Evolutionary conservation across 208 protist genomes (phyloP), one percentile per base, ranked within the genome.

Genomic region (Wallacemonas sp.): DNA sequence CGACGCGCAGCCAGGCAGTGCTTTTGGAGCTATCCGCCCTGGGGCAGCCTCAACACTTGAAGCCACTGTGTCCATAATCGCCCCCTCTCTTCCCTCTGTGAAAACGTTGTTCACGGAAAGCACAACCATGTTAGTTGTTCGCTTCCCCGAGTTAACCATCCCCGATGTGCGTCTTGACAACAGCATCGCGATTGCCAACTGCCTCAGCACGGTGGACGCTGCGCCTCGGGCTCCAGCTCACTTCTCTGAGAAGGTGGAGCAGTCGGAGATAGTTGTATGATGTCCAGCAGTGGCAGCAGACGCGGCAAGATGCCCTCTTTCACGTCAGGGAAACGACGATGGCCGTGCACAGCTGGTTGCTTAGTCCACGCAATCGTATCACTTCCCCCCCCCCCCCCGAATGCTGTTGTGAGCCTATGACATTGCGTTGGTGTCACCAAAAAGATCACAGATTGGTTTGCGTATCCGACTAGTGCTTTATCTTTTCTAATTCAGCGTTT

Each of bases 51-150:
- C 9, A 42, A 38, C 17, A 4, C 41, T 58, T n/a, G 51, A 58
- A 14, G 51, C 51, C n/a, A 38, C 30, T 14, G 24, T 58, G 15
- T 31, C 51, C 24, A n/a, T 58, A 6, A 2, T 5, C 28, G 41
- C 30, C 9, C 34, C 19, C 21, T 31, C 51, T 22, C 3, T 58
- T 8, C 51, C 51, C 9, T 58, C 51, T 8, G 41, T 58, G 51
- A 58, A 58, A 31, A 38, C 28, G 11, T 42, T 42, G 51, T 58
- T 42, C 31, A 58, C 41, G 17, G 51, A 58, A 11, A 58, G 51
- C 30, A 39, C 31, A 11, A 58, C 51, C 2, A n/a, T 58, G 5
- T n/a, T 58, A 14, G 12, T 58, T 39, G 51, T 58, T 34, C 51
- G 31, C 17, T 58, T 58, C 36, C 51, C 51, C 4, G 51, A 58